Base-by-base conservation (phyloP, 208 protist species). In the Borovskyia barvae region DNA sequence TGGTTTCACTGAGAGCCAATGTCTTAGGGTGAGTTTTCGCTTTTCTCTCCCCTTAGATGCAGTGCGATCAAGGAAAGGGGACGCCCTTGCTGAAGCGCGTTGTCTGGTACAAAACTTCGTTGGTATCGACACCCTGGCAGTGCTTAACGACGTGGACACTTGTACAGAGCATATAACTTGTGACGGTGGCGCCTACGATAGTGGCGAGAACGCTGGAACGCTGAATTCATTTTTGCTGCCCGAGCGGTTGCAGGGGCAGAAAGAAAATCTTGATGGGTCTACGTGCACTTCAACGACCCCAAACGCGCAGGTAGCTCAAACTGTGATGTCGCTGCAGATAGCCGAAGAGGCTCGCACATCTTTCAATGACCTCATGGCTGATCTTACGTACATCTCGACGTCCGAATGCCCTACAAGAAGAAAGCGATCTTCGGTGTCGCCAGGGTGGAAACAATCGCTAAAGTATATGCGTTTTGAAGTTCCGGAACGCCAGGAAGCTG, bases 341-440 rank as follows among this genome's bases (percentile, higher is more conserved):
- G 61, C 62, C 2, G 29, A 35, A 11, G 61, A 71, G n/a, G 62
- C 63, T 3, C 55, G 57, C 4, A 37, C 47, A 3, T 29, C 55
- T 20, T 71, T 67, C 33, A 42, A 61, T 24, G 62, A 42, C 3
- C 55, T 76, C 3, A 35, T 66, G 3, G 46, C 32, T 0, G 61
- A 71, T 28, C 41, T 76, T 36, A 36, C 50, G 5, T 71, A 66
- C 69, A 41, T 76, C 20, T 41, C 54, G 2, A 36, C 49, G 9
- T 5, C 7, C 35, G 35, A 39, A 14, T 14, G 35, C 11, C 8
- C 35, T 15, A 8, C 35, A 8, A 39, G 35, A 39, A 39, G 14
- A 39, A 11, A 45, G 20, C 20, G 14, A 43, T 33, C 41, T 25
- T 7, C 2, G 9, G 3, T 1, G 2, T 24, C 12, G 32, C 3